Evolutionary conservation across 148 eudicot genomes (phyloP), one percentile per base, ranked within the genome.

Genomic region (Heliosperma pusillum): DNA sequence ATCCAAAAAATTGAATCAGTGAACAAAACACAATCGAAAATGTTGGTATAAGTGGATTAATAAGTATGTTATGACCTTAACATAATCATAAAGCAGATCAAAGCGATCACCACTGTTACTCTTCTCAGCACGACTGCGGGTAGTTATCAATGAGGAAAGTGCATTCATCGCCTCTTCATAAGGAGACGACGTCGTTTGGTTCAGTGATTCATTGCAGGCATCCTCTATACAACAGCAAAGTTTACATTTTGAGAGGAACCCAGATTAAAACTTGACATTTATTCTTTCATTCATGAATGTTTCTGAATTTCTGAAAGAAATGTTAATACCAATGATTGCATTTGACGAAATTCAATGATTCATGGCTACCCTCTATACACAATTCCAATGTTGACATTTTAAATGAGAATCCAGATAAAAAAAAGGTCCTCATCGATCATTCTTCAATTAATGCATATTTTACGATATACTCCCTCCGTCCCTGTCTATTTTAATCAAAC

Each of bases 111-210:
- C 97, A 25, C 75, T 79, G 77, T 88, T 90, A 77, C 85, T 89
- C 80, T 87, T 86, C 76, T 91, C 91, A 44, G 91, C 93, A 11
- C 98, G 97, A 79, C 81, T 88, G 17, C 93, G 93, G 47, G 89
- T 87, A 0, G 95, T 89, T 53, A 94, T 94, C 79, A 94, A 83
- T 60, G 97, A 91, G 2, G 98, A 89, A 65, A 94, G 81, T n/a
- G 91, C 91, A 77, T 74, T 81, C 97, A 91, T 89, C 44, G 98
- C 95, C 82, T 94, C 97, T 7, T 94, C 98, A 61, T 88, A 93
- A 2, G 83, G 79, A 10, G 91, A 84, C 71, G 29, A 76, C 7
- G 59, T 58, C 57, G 76, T 52, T 70, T 52, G 59, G 10, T 72
- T 75, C 8, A 25, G 10, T n/a, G 76, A 71, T 81, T 83, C 92